Percentiles rank a stretch among this genome's conserved stretches.
These are phyloP conservation scores for Pythium rishiriense DNA, from an alignment of 352 stramenopile genomes.

Conservation along the genomic window DNA sequence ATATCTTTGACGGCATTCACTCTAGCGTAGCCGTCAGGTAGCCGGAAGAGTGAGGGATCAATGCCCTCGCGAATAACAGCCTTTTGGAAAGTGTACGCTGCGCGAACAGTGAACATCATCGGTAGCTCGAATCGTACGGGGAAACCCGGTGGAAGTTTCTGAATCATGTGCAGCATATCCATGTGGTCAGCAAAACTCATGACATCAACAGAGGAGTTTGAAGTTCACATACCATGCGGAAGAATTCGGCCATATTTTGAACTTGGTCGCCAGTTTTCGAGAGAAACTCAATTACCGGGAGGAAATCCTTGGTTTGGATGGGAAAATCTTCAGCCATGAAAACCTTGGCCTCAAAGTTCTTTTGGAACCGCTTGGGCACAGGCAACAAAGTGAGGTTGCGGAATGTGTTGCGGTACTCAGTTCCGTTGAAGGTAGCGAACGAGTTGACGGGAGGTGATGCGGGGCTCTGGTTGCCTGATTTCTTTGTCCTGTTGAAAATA, in stretches of 20 bases:
- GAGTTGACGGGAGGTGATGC: not conserved
- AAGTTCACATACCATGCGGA: constrained; percentile 59
- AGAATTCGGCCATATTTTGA: constrained; percentile 83
- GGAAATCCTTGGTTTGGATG: constrained; percentile 69
- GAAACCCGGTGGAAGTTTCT: constrained; percentile 83
- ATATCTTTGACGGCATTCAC: constrained; percentile 36
- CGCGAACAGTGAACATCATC: constrained; percentile 80
- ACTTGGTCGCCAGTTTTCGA: constrained; percentile 75
- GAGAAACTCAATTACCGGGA: constrained; percentile 78
- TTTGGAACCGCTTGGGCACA: constrained; percentile 37
- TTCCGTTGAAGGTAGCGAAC: constrained; percentile 10
- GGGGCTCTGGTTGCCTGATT: not conserved
- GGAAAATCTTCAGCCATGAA: constrained; percentile 78
- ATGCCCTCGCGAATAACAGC: constrained; percentile 54
- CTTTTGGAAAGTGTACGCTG: constrained; percentile 83
- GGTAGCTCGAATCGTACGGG: constrained; percentile 81
- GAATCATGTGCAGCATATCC: no score
- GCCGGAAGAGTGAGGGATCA: constrained; percentile 51
- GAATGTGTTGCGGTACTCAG: constrained; percentile 49
- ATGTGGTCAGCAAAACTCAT: not conserved
- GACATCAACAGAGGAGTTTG: not conserved
- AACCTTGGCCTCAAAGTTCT: constrained; percentile 80
- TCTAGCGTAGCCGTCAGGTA: constrained; percentile 52
- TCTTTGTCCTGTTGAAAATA: constrained; percentile 49
- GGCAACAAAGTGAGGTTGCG: constrained; percentile 68